A percentile compares a stretch with the other conserved stretches of the same genome.
Conservation (phyloP, 2,329 filamentous ascomycete genomes). For the Zymoseptoria crescenta region DNA sequence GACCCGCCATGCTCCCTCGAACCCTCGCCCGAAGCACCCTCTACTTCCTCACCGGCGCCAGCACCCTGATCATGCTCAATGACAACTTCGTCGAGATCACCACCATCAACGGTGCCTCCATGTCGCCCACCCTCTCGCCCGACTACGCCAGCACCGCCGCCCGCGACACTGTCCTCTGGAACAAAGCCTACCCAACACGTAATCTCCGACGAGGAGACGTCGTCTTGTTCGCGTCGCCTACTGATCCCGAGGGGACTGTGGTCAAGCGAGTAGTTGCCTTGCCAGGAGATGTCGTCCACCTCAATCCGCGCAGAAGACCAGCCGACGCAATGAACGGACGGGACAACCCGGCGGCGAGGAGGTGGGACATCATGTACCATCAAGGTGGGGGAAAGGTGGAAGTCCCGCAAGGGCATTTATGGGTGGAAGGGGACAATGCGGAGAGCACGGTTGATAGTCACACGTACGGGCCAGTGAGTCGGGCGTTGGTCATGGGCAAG, state of each 20-base stretch:
- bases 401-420: constrained; percentile 78
- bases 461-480: constrained; percentile 66
- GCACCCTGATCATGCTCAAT: constrained; percentile 28
- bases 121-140: constrained; percentile 41
- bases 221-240: constrained; percentile 46
- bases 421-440: constrained; percentile 87
- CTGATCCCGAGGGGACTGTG: constrained; percentile 58
- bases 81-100: constrained; percentile 34
- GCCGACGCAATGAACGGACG: constrained; percentile 31
- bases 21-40: background rate
- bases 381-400: constrained; percentile 36
- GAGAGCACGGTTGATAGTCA: constrained; percentile 75
- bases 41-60: constrained; percentile 6
- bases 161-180: constrained; percentile 34
- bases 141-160: constrained; percentile 32
- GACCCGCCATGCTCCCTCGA: background rate
- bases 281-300: constrained; percentile 67
- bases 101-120: constrained; percentile 35
- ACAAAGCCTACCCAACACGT: constrained; percentile 21
- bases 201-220: constrained; percentile 37
- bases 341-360: constrained; percentile 18
- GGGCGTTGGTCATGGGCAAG: constrained; percentile 64
- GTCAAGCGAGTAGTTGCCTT: constrained; percentile 80
- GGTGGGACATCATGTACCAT: constrained; percentile 21
- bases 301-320: constrained; percentile 37